A percentile compares a stretch with the other conserved stretches of the same genome.
These are phyloP conservation scores for Toxoplasma gondii DNA, from an alignment of 169 alveolate species.

Conservation along the genomic window DNA sequence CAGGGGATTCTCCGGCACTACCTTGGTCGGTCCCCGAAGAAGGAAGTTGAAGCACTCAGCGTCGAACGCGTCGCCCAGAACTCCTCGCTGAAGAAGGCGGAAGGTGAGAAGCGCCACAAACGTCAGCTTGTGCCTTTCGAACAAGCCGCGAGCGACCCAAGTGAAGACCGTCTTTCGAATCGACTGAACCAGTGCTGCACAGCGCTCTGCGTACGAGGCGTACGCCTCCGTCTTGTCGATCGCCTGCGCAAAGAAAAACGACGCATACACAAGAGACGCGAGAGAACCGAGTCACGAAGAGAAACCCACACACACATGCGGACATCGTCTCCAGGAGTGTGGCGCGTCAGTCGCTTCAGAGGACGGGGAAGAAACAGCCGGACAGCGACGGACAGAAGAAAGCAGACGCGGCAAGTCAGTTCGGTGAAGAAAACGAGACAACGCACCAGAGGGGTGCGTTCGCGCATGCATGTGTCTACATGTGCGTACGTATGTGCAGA, in stretches of 20 bases:
- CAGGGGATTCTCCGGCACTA: conserved; percentile 91
- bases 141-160: conserved; percentile 96
- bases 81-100: conserved; percentile 91
- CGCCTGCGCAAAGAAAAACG: conserved; percentile 76
- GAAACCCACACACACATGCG: background rate
- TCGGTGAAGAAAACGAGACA: too few species aligned
- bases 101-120: conserved; percentile 92
- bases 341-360: too few species aligned
- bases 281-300: background rate
- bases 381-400: background rate
- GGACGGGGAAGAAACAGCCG: too few species aligned
- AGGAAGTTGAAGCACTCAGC: conserved; percentile 86
- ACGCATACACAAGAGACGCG: too few species aligned
- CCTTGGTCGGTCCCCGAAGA: conserved; percentile 87
- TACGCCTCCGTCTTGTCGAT: conserved; percentile 86
- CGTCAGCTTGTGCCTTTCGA: conserved; percentile 95
- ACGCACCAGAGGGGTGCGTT: too few species aligned
- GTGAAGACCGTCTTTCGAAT: conserved; percentile 92
- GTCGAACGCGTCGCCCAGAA: conserved; percentile 87
- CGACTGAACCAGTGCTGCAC: conserved; percentile 84
- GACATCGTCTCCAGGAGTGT: too few species aligned
- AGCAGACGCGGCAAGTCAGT: background rate
- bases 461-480: background rate
- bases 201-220: conserved; percentile 85
- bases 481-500: too few species aligned